Evolutionary conservation across 768 basidiomycete species (phyloP).

Genomic region (Pholiota molesta): DNA sequence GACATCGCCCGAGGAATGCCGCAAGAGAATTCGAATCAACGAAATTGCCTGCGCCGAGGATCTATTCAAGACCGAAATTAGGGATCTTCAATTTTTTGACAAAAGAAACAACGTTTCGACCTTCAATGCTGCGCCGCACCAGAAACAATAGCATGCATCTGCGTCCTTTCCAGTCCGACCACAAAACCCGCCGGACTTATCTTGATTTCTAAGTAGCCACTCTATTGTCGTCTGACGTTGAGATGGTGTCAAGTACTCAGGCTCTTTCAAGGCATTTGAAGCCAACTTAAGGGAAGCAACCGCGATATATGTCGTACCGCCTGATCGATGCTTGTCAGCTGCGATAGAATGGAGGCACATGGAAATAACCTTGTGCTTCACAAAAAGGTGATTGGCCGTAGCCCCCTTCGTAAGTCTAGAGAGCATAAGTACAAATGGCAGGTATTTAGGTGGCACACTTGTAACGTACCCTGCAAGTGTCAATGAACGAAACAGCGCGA

Average conservation of each 20-base stretch:
- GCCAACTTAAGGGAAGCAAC: slow-evolving; percentile 72
- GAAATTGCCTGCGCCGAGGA: slow-evolving; percentile 62
- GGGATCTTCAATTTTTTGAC: background rate
- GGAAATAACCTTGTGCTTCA: slow-evolving; percentile 76
- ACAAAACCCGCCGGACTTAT: slow-evolving; percentile 74
- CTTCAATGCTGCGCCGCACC: slow-evolving; percentile 82
- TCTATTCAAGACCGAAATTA: slow-evolving; percentile 43
- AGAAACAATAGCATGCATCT: slow-evolving; percentile 97
- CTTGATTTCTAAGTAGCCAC: slow-evolving; percentile 82
- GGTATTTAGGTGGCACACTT: slow-evolving; percentile 4
- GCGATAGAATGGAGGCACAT: background rate
- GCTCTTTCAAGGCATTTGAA: slow-evolving; percentile 25
- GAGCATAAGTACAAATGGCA: slow-evolving; percentile 10
- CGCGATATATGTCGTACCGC: slow-evolving; percentile 93
- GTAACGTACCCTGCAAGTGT: slow-evolving; percentile 67
- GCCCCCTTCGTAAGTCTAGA: slow-evolving; percentile 89
- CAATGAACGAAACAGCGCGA: slow-evolving; percentile 64
- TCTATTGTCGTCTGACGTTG: slow-evolving; percentile 61
- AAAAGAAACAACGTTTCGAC: slow-evolving; percentile 43
- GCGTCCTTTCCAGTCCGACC: slow-evolving; percentile 87
- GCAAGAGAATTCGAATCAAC: slow-evolving; percentile 61
- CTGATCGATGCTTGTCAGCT: slow-evolving; percentile 37
- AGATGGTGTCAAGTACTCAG: slow-evolving; percentile 30
- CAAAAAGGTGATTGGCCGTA: slow-evolving; percentile 82
- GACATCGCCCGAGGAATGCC: slow-evolving; percentile 71